These are phyloP conservation scores for Pugionium dolabratum DNA, from an alignment of 345 rosid species.

Conservation along the genomic window DNA sequence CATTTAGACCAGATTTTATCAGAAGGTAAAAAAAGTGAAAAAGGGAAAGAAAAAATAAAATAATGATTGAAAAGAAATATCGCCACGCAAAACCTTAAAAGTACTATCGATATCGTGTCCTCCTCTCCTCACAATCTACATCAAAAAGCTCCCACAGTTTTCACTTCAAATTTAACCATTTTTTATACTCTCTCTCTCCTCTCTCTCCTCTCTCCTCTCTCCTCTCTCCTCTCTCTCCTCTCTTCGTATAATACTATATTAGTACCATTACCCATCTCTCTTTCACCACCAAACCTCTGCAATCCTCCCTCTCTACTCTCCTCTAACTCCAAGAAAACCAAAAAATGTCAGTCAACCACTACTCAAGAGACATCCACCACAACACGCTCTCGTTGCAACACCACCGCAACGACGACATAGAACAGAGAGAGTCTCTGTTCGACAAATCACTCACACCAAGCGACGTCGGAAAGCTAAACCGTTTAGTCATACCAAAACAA, in stretches of 20 bases:
- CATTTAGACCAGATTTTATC: no score
- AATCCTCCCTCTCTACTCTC: slow-evolving; percentile 5
- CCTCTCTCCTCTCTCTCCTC: neutral
- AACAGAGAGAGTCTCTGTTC: slow-evolving; percentile 55
- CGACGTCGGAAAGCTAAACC: slow-evolving; percentile 93
- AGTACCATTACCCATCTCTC: slow-evolving; percentile 41
- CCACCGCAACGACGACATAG: slow-evolving; percentile 35
- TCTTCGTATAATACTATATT: slow-evolving; percentile 25
- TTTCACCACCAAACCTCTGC: slow-evolving; percentile 42
- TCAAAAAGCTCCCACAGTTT: slow-evolving; percentile 41
- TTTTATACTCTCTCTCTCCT: no score
- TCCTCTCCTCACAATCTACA: slow-evolving; percentile 21
- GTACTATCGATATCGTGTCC: slow-evolving; percentile 45
- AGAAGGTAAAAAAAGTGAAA: no score
- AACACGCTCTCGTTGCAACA: slow-evolving; percentile 29
- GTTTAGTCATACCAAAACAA: slow-evolving; percentile 88
- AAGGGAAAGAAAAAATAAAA: neutral
- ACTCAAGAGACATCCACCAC: slow-evolving; percentile 39
- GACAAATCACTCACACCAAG: slow-evolving; percentile 84
- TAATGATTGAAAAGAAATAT: slow-evolving; percentile 42
- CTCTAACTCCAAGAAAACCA: slow-evolving; percentile 16
- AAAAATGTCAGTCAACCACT: slow-evolving; percentile 50
- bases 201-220: neutral
- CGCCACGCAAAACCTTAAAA: slow-evolving; percentile 48
- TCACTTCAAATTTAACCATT: slow-evolving; percentile 37